Conservation (phyloP, 352 stramenopile genomes). For the Phytophthora pini region DNA sequence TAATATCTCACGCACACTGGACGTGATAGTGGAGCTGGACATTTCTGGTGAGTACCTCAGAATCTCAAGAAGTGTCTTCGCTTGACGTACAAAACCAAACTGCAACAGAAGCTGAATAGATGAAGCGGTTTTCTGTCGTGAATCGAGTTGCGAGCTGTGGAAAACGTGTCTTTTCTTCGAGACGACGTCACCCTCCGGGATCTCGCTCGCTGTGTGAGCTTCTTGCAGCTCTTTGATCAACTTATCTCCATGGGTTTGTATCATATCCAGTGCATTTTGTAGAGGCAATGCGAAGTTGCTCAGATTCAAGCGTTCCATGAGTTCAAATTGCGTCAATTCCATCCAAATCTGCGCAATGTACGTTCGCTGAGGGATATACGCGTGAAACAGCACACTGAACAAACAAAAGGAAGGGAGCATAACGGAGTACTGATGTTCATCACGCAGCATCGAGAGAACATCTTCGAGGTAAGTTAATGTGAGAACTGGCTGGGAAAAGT, state of each 20-base stretch:
- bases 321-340: conserved; percentile 55
- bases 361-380: conserved; percentile 39
- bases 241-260: conserved; percentile 43
- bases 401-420: conserved; percentile 56
- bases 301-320: conserved; percentile 59
- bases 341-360: conserved; percentile 57
- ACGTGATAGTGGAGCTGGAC: conserved; percentile 3
- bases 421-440: conserved; percentile 36
- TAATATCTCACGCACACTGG: conserved; percentile 29
- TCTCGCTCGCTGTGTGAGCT: conserved; percentile 2
- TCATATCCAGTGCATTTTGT: conserved; percentile 59
- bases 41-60: conserved; percentile 22
- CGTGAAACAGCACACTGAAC: conserved; percentile 57
- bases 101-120: conserved; percentile 45
- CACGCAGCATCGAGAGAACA: conserved; percentile 46
- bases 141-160: conserved; percentile 30
- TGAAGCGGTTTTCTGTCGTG: conserved; percentile 37
- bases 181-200: background rate
- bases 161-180: conserved; percentile 33
- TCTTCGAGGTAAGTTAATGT: conserved; percentile 55
- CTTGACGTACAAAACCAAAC: conserved; percentile 66
- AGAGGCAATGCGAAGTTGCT: conserved; percentile 47
- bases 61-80: conserved; percentile 59
- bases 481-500: conserved; percentile 61
- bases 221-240: conserved; percentile 60